Base-by-base conservation (phyloP, 108 stramenopile genomes). In the Cylindrotheca fusiformis region DNA sequence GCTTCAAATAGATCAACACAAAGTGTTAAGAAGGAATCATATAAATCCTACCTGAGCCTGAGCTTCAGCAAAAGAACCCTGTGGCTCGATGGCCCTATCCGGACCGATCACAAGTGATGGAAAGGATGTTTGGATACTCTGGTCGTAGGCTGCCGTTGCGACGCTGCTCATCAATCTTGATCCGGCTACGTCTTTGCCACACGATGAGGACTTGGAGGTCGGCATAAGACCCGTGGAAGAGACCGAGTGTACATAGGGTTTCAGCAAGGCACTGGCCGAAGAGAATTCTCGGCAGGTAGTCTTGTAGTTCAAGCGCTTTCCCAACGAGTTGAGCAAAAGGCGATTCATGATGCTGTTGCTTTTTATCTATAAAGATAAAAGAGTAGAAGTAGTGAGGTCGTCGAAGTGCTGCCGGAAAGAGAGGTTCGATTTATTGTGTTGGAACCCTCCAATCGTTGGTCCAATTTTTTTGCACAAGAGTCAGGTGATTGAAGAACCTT, bases 21-120 rank as follows among this genome's bases (percentile, higher is more conserved):
- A n/a, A n/a, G n/a, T n/a, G 5, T 22, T 14, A 46, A 47, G 17
- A 14, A 24, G 14, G 46, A 12, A 14, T 14, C 18, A 23, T 19
- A 22, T 53, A 28, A 17, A 4, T 60, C 80, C 31, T 56, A 82
- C 81, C 68, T 71, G 60, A 20, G 90, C 88, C 64, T 91, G 90
- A 24, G 94, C 90, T 61, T 87, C 87, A 0, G 94, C 94, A 84
- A 95, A 95, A 45, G 85, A 75, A 0, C 94, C 94, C 55, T 77
- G 82, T 2, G 90, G 79, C 20, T 71, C 36, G 17, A 89, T 63
- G 2, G 63, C 58, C 29, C 60, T 55, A 61, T 82, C 56, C 6
- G 86, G 67, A 0, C 87, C 82, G 49, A 90, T 82, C 0, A 94
- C 36, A 29, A 94, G 63, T 1, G 87, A 90, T 8, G 92, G 92